A percentile compares a stretch with the other conserved stretches of the same genome.
These are phyloP conservation scores for Elsinoe arachidis DNA, from an alignment of 2,329 filamentous ascomycete genomes.

Conservation along the genomic window DNA sequence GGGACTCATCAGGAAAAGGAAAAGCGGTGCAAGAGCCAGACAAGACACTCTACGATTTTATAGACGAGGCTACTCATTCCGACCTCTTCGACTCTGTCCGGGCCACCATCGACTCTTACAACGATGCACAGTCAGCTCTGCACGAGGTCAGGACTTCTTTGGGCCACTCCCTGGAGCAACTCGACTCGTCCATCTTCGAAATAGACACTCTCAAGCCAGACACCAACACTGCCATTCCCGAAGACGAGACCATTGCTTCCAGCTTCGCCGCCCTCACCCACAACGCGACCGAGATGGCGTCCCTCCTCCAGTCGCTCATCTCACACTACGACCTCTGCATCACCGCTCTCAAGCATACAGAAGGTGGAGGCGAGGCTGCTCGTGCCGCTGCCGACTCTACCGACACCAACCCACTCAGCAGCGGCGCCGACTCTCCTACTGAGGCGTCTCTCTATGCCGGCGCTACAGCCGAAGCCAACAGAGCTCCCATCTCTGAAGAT, in stretches of 20 bases:
- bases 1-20: neutral
- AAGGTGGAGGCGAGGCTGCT: conserved; percentile 47
- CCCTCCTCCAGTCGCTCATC: conserved; percentile 69
- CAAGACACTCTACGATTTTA: conserved; percentile 64
- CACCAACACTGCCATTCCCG: conserved; percentile 26
- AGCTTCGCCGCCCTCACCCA: conserved; percentile 52
- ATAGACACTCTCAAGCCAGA: conserved; percentile 14
- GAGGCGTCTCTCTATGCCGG: conserved; percentile 55
- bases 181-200: conserved; percentile 28
- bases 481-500: conserved; percentile 57
- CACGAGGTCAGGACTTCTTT: conserved; percentile 53
- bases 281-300: conserved; percentile 74
- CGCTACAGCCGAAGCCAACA: conserved; percentile 37
- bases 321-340: conserved; percentile 90
- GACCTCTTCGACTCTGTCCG: conserved; percentile 58
- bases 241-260: conserved; percentile 33
- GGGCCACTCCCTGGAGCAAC: conserved; percentile 60
- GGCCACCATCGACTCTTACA: conserved; percentile 60
- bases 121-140: conserved; percentile 56
- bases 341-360: conserved; percentile 81
- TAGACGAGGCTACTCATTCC: conserved; percentile 63
- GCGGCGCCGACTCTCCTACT: conserved; percentile 41
- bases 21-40: conserved; percentile 28
- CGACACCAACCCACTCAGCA: conserved; percentile 14
- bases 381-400: conserved; percentile 23